These are phyloP conservation scores for Saccharomycopsis fermentans DNA, from an alignment of 805 yeast species.

Conservation along the genomic window DNA sequence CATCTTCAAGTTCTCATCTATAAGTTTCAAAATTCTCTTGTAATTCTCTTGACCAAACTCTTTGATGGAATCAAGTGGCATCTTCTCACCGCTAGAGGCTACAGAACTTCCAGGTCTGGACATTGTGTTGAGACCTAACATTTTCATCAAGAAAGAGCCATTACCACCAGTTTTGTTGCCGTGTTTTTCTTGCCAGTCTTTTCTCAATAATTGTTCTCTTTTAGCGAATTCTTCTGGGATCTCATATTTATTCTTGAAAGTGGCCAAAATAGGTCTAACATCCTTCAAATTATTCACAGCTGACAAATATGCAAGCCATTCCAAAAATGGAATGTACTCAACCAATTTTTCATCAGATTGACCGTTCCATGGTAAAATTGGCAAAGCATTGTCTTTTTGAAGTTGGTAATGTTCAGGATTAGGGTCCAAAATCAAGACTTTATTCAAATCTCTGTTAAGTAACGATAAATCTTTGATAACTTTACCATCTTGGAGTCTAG, in stretches of 20 bases:
- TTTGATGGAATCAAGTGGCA: constrained; percentile 68
- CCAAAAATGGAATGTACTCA: constrained; percentile 82
- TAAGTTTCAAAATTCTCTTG: constrained; percentile 51
- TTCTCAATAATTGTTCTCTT: constrained; percentile 69
- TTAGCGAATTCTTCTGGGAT: constrained; percentile 71
- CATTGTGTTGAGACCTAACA: constrained; percentile 51
- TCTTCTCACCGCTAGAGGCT: constrained; percentile 37
- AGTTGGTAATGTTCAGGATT: constrained; percentile 59
- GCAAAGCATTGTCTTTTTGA: constrained; percentile 93
- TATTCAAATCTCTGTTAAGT: constrained; percentile 82
- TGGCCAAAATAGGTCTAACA: constrained; percentile 75
- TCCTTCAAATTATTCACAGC: constrained; percentile 51
- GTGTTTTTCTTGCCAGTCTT: constrained; percentile 51
- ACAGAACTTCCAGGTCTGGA: constrained; percentile 32
- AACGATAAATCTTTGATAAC: constrained; percentile 82
- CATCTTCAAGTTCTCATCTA: constrained; percentile 53
- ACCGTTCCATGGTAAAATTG: constrained; percentile 82
- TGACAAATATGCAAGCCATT: constrained; percentile 78
- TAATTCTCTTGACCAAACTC: constrained; percentile 71
- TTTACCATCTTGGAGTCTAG: constrained; percentile 81
- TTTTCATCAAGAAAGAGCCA: constrained; percentile 39
- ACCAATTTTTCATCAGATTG: constrained; percentile 69
- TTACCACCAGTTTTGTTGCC: constrained; percentile 35
- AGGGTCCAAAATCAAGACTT: constrained; percentile 72
- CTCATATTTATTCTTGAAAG: constrained; percentile 56